phyloP scores from a whole-genome alignment of 2,329 filamentous ascomycete species.

The Penicillium sp. region DNA sequence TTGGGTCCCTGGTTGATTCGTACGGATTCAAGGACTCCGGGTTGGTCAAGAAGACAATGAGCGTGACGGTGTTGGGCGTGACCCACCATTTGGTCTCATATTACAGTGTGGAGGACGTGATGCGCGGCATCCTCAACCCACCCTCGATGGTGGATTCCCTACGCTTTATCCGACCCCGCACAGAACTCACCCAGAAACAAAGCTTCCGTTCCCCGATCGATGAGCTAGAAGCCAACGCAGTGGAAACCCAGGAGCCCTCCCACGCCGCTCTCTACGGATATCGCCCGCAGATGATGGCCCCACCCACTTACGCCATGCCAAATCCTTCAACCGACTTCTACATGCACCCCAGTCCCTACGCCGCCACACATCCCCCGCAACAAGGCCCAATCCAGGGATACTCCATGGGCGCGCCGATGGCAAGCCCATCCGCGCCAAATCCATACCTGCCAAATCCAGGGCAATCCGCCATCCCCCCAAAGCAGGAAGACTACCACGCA shows the following conservation, averaged over 20 bases:
- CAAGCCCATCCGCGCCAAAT: constrained; percentile 35
- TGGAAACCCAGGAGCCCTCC: constrained; percentile 42
- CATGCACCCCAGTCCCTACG: constrained; percentile 35
- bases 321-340: constrained; percentile 38
- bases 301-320: constrained; percentile 37
- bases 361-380: constrained; percentile 35
- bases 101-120: constrained; percentile 79
- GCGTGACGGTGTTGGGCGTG: constrained; percentile 69
- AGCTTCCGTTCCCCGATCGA: constrained; percentile 67
- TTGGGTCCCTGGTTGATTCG: constrained; percentile 84
- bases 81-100: constrained; percentile 87
- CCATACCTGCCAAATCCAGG: constrained; percentile 38
- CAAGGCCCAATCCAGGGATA: constrained; percentile 35
- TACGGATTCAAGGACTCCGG: constrained; percentile 83
- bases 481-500: constrained; percentile 39
- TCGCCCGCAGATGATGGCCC: constrained; percentile 37
- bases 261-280: constrained; percentile 42
- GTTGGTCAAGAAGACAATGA: constrained; percentile 90
- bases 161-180: constrained; percentile 53
- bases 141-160: constrained; percentile 57
- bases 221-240: constrained; percentile 49
- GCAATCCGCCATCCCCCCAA: constrained; percentile 30
- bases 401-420: constrained; percentile 34
- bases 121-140: constrained; percentile 56
- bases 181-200: constrained; percentile 59